phyloP scores from a whole-genome alignment of 257 asterid species.

The Solanum sitiens region DNA sequence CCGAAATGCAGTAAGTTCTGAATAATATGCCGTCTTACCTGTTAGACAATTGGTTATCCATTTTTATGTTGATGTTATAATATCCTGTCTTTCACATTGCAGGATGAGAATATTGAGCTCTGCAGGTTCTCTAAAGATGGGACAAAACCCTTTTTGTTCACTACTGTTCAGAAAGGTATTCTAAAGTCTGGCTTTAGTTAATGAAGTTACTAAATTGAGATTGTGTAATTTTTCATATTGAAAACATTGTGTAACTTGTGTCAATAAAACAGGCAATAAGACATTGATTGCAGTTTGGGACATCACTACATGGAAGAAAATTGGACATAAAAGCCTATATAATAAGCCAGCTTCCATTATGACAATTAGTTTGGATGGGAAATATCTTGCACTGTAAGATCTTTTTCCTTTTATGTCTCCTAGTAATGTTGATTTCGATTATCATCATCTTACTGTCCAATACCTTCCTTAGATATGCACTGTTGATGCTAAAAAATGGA shows the following conservation, averaged over 20 bases:
- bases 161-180: slow-evolving; percentile 73
- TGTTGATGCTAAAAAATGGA: background rate
- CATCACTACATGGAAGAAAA: slow-evolving; percentile 75
- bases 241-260: slow-evolving; percentile 6
- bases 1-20: slow-evolving; percentile 59
- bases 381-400: slow-evolving; percentile 92
- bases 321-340: slow-evolving; percentile 76
- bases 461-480: background rate
- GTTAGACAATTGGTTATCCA: background rate
- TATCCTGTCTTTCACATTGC: slow-evolving; percentile 8
- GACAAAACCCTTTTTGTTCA: slow-evolving; percentile 85
- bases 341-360: slow-evolving; percentile 70
- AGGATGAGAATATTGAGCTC: slow-evolving; percentile 88
- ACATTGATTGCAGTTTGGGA: slow-evolving; percentile 82
- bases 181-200: background rate
- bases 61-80: background rate
- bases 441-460: background rate
- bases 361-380: slow-evolving; percentile 89
- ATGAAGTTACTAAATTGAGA: background rate
- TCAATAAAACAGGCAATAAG: slow-evolving; percentile 49
- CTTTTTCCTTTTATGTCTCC: background rate
- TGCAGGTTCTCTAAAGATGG: slow-evolving; percentile 98
- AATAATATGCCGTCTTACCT: background rate
- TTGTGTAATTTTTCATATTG: background rate
- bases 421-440: background rate